Evolutionary conservation across 257 asterid genomes (phyloP), one percentile per base, ranked within the genome.

Genomic region (Solanum tarapatanum): DNA sequence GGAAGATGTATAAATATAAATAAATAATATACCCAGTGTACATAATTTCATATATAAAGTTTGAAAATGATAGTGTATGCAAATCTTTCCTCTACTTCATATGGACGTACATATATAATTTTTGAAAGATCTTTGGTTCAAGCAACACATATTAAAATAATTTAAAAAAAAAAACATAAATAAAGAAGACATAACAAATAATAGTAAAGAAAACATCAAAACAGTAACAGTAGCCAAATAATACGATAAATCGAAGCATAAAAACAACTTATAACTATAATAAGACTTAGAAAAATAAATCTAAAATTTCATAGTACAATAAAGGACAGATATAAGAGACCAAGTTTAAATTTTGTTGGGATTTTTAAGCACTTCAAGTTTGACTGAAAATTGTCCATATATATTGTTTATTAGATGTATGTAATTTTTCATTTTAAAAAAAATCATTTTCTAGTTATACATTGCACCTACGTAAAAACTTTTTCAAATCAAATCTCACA

Each of bases 61-160:
- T 51, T 51, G 3, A 16, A 51, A 16, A 16, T 0, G 0, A 16
- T 51, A 51, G 0, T 16, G 8, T 6, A 51, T 0, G 21, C 3
- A 4, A 0, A 4, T 48, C 0, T 5, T 48, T 48, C 0, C 0
- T 45, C 19, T 13, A 4, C 6, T 51, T 51, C 62, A 3, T 16
- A 0, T 5, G 1, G 24, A 48, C 3, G 3, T 55, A 55, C 1
- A 55, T 0, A 19, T 14, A 5, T 16, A 14, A 16, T 51, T 51
- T 51, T 51, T 51, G 62, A 51, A 51, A 16, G 21, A 51, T 16
- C 3, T 8, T 5, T 0, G 23, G 0, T 51, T 43, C 23, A 14
- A 51, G 60, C 7, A 51, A 6, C 23, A 2, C 23, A 51, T 51
- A 51, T 51, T 16, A 51, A 51, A 16, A 16, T 16, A 51, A 1